These are phyloP conservation scores for Xerocomus spinulosus DNA, from an alignment of 768 basidiomycete genomes.

Conservation along the genomic window DNA sequence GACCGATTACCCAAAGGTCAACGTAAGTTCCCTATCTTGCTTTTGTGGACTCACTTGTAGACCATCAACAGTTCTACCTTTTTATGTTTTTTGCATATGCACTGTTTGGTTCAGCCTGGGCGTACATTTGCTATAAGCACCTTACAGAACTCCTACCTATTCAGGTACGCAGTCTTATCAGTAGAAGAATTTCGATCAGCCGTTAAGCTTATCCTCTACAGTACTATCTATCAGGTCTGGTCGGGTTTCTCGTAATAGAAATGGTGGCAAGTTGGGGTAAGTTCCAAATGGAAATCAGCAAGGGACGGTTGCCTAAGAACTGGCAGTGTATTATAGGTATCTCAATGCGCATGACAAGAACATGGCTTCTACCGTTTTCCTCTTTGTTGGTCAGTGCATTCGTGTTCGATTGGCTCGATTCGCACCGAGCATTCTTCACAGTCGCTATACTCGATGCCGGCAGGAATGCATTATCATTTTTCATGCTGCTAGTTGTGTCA, in stretches of 20 bases:
- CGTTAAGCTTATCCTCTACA: conserved; percentile 28
- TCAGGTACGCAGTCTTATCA: conserved; percentile 49
- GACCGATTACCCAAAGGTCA: conserved; percentile 95
- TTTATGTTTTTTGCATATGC: conserved; percentile 77
- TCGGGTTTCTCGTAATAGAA: conserved; percentile 84
- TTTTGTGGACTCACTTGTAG: background rate
- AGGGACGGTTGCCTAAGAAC: conserved; percentile 4
- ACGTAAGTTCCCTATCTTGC: conserved; percentile 46
- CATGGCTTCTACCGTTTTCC: conserved; percentile 77
- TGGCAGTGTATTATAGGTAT: conserved; percentile 84
- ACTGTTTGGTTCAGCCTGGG: conserved; percentile 69
- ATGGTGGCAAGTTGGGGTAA: conserved; percentile 90
- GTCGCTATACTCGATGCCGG: conserved; percentile 96
- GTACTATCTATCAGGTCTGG: conserved; percentile 89
- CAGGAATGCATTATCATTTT: conserved; percentile 91
- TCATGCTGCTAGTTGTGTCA: conserved; percentile 88
- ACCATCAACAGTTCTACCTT: conserved; percentile 70
- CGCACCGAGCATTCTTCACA: conserved; percentile 25
- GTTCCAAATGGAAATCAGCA: conserved; percentile 14
- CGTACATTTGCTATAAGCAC: conserved; percentile 75
- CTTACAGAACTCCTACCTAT: conserved; percentile 82
- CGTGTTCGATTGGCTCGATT: background rate
- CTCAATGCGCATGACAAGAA: conserved; percentile 82
- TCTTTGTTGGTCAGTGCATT: conserved; percentile 74
- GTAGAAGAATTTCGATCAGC: background rate